phyloP scores from a whole-genome alignment of 768 basidiomycete species.

The Suillus clintonianus region DNA sequence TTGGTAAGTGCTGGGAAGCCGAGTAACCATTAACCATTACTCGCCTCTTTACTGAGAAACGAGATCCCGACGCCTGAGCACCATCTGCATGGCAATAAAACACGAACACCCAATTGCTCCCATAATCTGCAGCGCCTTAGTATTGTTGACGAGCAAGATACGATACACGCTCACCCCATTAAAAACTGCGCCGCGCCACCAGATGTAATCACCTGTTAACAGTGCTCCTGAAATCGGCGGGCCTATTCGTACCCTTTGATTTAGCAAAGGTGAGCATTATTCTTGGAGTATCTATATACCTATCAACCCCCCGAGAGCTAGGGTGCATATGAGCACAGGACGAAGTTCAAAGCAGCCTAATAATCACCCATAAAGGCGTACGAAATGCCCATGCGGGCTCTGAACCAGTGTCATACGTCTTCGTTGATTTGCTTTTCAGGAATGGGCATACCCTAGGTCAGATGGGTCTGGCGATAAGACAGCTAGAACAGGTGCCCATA shows the following conservation, averaged over 20 bases:
- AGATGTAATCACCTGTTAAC: conserved; percentile 49
- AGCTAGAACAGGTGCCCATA: conserved; percentile 46
- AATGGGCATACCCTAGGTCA: conserved; percentile 49
- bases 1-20: conserved; percentile 16
- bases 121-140: conserved; percentile 14
- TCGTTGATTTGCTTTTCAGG: neutral
- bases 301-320: conserved; percentile 27
- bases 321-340: neutral
- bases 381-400: conserved; percentile 50
- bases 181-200: conserved; percentile 63
- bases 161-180: conserved; percentile 37
- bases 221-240: conserved; percentile 61
- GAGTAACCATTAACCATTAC: neutral
- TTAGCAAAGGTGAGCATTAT: conserved; percentile 21
- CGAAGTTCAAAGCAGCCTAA: conserved; percentile 2
- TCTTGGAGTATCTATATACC: conserved; percentile 2
- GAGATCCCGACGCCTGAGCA: conserved; percentile 16
- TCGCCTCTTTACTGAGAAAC: neutral
- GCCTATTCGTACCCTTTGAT: conserved; percentile 42
- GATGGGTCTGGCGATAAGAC: conserved; percentile 46
- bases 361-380: conserved; percentile 48
- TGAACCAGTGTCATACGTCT: conserved; percentile 1
- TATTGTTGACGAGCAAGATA: neutral
- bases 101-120: conserved; percentile 24
- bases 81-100: conserved; percentile 26